These are phyloP conservation scores for Boletus subcaerulescens DNA, from an alignment of 768 basidiomycete species.

Conservation along the genomic window DNA sequence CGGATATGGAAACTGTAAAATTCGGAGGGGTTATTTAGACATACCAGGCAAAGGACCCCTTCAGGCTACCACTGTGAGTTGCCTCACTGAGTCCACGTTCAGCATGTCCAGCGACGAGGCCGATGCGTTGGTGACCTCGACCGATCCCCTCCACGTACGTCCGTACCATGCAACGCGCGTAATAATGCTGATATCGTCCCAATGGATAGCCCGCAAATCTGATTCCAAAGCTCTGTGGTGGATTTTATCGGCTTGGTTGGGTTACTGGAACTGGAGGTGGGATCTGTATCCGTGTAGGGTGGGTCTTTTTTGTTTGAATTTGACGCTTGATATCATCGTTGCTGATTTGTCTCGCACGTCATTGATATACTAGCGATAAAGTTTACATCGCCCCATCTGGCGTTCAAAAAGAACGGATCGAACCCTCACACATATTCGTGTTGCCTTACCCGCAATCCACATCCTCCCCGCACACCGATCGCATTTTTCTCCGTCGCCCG, in stretches of 20 bases:
- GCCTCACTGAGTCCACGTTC: neutral
- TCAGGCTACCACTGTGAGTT: no score
- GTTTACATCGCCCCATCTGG: conserved; percentile 88
- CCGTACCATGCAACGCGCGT: neutral
- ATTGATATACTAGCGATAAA: conserved; percentile 47
- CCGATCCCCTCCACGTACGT: conserved; percentile 61
- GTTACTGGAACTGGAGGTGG: conserved; percentile 88
- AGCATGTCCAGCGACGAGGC: conserved; percentile 24
- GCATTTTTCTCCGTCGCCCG: conserved; percentile 77
- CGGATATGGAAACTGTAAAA: no score
- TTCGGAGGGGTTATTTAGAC: no score
- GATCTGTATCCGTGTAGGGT: conserved; percentile 72
- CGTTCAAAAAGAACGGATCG: conserved; percentile 87
- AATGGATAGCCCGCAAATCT: conserved; percentile 77
- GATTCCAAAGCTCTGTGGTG: conserved; percentile 79
- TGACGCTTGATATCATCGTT: neutral
- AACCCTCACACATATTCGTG: conserved; percentile 83
- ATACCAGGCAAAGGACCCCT: neutral
- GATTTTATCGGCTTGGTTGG: conserved; percentile 88
- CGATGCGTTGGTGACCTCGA: conserved; percentile 56
- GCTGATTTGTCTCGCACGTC: neutral
- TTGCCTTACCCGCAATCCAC: conserved; percentile 67
- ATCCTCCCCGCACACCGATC: conserved; percentile 61
- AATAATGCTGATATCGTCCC: neutral
- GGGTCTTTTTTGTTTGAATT: conserved; percentile 16